Conservation (phyloP, 1,284 basidiomycete genomes). For the Serendipita sp. region DNA sequence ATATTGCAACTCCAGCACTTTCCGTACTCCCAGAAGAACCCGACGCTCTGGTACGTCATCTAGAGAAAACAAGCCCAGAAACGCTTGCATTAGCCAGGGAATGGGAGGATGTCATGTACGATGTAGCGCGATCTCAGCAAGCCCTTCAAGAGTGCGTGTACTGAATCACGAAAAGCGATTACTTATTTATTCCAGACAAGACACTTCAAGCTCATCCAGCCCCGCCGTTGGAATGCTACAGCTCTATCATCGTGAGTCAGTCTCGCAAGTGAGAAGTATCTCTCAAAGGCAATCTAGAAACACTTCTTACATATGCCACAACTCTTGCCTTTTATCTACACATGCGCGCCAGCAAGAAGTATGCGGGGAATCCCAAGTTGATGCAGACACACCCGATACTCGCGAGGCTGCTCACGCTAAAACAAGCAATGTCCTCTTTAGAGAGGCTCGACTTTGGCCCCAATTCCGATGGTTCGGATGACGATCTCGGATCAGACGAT, state of each 20-base stretch:
- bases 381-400: conserved; percentile 70
- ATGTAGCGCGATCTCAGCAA: conserved; percentile 38
- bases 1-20: conserved; percentile 24
- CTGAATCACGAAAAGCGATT: neutral
- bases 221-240: conserved; percentile 33
- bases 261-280: conserved; percentile 4
- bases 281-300: conserved; percentile 39
- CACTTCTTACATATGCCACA: conserved; percentile 79
- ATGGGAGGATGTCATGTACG: conserved; percentile 31
- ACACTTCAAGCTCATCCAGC: neutral
- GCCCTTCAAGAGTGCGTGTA: conserved; percentile 43
- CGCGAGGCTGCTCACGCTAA: conserved; percentile 69
- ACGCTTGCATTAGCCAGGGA: conserved; percentile 37
- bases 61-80: conserved; percentile 72
- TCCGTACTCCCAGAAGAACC: conserved; percentile 38
- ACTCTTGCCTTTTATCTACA: conserved; percentile 89
- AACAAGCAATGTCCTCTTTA: conserved; percentile 68
- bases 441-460: conserved; percentile 65
- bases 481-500: conserved; percentile 34
- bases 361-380: conserved; percentile 44
- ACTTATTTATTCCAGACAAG: neutral
- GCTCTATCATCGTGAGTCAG: conserved; percentile 55
- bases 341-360: conserved; percentile 56
- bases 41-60: conserved; percentile 49
- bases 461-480: conserved; percentile 19